These are phyloP conservation scores for Moesziomyces aphidis DNA, from an alignment of 1,284 basidiomycete species.

Conservation along the genomic window DNA sequence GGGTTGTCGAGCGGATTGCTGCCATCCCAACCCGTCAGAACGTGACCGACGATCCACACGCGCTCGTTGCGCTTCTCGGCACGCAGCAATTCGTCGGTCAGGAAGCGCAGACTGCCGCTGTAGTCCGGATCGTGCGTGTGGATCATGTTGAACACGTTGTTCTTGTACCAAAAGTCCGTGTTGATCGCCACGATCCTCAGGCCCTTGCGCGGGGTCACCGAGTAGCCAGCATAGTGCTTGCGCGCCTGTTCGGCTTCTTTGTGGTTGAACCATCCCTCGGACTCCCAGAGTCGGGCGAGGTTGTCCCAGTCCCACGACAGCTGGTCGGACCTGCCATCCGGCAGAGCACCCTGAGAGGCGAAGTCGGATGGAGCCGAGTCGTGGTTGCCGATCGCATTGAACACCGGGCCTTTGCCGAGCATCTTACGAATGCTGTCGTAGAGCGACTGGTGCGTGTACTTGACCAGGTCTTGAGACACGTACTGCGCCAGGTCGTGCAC, in stretches of 20 bases:
- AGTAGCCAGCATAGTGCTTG: constrained; percentile 80
- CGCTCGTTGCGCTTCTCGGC: constrained; percentile 58
- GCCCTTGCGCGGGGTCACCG: constrained; percentile 77
- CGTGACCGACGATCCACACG: constrained; percentile 84
- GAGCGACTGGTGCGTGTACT: constrained; percentile 64
- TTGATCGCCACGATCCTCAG: constrained; percentile 81
- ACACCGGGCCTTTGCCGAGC: constrained; percentile 60
- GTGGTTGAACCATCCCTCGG: constrained; percentile 77
- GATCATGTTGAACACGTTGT: constrained; percentile 79
- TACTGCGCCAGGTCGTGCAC: constrained; percentile 69
- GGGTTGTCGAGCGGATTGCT: constrained; percentile 74
- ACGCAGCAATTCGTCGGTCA: constrained; percentile 81
- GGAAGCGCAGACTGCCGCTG: constrained; percentile 80
- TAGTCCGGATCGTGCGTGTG: constrained; percentile 78
- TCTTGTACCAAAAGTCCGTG: constrained; percentile 72
- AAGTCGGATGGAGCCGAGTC: constrained; percentile 62
- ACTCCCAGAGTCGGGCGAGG: constrained; percentile 51
- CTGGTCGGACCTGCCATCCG: constrained; percentile 55
- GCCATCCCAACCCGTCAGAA: constrained; percentile 76
- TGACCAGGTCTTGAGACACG: constrained; percentile 60
- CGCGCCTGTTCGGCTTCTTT: constrained; percentile 74
- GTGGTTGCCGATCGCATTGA: constrained; percentile 66
- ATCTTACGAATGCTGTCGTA: constrained; percentile 55
- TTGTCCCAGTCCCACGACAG: constrained; percentile 66
- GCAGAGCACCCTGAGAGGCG: constrained; percentile 50